Conservation (phyloP, 78 protist genomes). For the Chrysochromulina parva region DNA sequence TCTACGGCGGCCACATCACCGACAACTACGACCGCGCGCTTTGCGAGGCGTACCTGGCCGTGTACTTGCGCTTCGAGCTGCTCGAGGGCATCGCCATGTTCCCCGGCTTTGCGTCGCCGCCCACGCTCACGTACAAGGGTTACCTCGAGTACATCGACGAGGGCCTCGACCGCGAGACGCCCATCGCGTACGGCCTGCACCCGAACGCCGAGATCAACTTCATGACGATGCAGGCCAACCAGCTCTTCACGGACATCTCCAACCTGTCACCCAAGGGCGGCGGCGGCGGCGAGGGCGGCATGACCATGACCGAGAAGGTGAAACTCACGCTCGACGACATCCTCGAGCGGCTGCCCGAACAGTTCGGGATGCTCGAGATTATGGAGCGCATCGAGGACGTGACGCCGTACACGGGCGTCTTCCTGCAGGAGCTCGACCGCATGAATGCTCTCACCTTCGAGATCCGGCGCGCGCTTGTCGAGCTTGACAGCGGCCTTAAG, state of each 20-base stretch:
- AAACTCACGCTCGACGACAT: constrained; percentile 31
- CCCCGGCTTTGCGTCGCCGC: constrained; percentile 64
- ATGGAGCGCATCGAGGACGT: constrained; percentile 57
- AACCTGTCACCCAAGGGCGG: constrained; percentile 69
- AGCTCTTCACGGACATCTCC: constrained; percentile 63
- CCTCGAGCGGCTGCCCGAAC: constrained; percentile 53
- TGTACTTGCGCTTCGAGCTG: constrained; percentile 59
- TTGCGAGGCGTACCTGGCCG: constrained; percentile 68
- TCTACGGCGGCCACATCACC: constrained; percentile 94
- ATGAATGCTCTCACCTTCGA: constrained; percentile 66
- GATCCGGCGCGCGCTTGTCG: constrained; percentile 57
- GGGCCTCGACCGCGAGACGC: constrained; percentile 75
- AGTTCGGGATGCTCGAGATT: constrained; percentile 22
- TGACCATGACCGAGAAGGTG: not conserved
- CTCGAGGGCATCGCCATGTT: constrained; percentile 63
- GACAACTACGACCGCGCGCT: constrained; percentile 85
- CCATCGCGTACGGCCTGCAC: constrained; percentile 82
- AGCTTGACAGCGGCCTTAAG: constrained; percentile 71
- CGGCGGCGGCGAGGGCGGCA: not conserved
- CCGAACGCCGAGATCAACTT: constrained; percentile 88
- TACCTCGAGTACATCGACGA: constrained; percentile 70
- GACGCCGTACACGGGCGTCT: constrained; percentile 62
- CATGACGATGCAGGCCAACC: constrained; percentile 58
- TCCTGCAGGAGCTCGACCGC: constrained; percentile 79
- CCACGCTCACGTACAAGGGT: constrained; percentile 51